Conservation (phyloP, 805 yeast species). For the Cyberlindnera xylosilytica region DNA sequence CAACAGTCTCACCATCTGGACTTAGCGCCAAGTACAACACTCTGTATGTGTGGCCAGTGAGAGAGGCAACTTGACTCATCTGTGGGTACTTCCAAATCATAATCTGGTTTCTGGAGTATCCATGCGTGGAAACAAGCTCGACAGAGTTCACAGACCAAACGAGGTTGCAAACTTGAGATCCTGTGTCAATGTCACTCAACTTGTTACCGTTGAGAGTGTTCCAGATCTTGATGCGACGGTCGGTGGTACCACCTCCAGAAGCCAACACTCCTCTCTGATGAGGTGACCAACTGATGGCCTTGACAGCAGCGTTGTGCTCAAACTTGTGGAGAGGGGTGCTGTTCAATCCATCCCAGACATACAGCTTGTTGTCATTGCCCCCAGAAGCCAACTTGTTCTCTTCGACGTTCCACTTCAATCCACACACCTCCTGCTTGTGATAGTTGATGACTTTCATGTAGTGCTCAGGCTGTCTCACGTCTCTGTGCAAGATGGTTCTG, state of each 20-base stretch:
- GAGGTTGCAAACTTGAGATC: slow-evolving; percentile 93
- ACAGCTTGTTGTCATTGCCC: slow-evolving; percentile 85
- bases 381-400: slow-evolving; percentile 93
- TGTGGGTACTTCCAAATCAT: slow-evolving; percentile 92
- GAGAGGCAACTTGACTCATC: slow-evolving; percentile 86
- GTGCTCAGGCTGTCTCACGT: slow-evolving; percentile 84
- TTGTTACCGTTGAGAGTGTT: slow-evolving; percentile 77
- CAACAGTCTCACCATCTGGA: slow-evolving; percentile 95
- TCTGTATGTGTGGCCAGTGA: slow-evolving; percentile 92
- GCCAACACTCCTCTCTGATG: slow-evolving; percentile 93
- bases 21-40: slow-evolving; percentile 86
- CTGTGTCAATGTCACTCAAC: slow-evolving; percentile 83
- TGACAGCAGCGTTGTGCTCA: slow-evolving; percentile 93
- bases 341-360: slow-evolving; percentile 80
- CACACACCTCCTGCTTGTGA: slow-evolving; percentile 95
- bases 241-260: slow-evolving; percentile 97
- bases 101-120: slow-evolving; percentile 86
- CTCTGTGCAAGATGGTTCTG: slow-evolving; percentile 79
- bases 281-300: slow-evolving; percentile 97
- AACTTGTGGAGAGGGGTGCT: slow-evolving; percentile 69
- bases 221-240: slow-evolving; percentile 87
- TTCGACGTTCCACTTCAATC: slow-evolving; percentile 88
- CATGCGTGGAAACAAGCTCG: slow-evolving; percentile 93
- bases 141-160: slow-evolving; percentile 91
- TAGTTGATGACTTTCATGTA: slow-evolving; percentile 65